Conservation (phyloP, 352 stramenopile genomes). For the Phytophthora nicotianae region DNA sequence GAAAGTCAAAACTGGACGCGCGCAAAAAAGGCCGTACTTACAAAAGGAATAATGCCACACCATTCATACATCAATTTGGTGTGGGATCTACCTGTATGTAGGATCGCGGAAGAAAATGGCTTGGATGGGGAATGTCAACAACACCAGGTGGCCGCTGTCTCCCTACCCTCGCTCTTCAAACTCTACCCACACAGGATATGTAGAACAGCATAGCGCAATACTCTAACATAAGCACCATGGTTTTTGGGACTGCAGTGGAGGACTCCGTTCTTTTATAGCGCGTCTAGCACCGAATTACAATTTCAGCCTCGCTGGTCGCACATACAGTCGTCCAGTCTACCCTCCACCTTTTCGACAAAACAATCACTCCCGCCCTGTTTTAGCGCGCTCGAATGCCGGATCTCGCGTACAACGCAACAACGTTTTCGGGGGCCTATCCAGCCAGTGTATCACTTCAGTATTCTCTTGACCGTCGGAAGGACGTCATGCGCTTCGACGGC, state of each 20-base stretch:
- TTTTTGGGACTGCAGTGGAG: neutral
- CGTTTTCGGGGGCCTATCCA: slow-evolving; percentile 1
- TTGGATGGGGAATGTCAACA: slow-evolving; percentile 10
- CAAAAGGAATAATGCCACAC: neutral
- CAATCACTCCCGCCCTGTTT: slow-evolving; percentile 23
- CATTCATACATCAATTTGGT: neutral
- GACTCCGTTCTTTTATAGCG: slow-evolving; percentile 17
- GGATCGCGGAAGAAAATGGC: slow-evolving; percentile 12
- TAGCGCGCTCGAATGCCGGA: slow-evolving; percentile 4
- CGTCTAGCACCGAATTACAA: slow-evolving; percentile 7
- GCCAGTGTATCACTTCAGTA: slow-evolving; percentile 23
- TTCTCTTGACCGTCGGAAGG: slow-evolving; percentile 3
- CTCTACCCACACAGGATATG: slow-evolving; percentile 6
- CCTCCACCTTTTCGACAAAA: slow-evolving; percentile 16
- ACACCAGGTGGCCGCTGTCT: slow-evolving; percentile 1
- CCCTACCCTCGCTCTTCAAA: neutral
- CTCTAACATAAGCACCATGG: neutral
- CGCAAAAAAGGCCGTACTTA: slow-evolving; percentile 20
- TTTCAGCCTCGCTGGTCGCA: slow-evolving; percentile 20
- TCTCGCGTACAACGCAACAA: slow-evolving; percentile 18
- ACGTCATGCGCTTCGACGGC: slow-evolving; percentile 35
- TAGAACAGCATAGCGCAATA: neutral
- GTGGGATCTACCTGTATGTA: slow-evolving; percentile 9
- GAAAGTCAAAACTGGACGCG: slow-evolving; percentile 24
- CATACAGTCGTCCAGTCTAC: slow-evolving; percentile 18